phyloP scores from a whole-genome alignment of 1,284 basidiomycete species.

The Athelia sp. region DNA sequence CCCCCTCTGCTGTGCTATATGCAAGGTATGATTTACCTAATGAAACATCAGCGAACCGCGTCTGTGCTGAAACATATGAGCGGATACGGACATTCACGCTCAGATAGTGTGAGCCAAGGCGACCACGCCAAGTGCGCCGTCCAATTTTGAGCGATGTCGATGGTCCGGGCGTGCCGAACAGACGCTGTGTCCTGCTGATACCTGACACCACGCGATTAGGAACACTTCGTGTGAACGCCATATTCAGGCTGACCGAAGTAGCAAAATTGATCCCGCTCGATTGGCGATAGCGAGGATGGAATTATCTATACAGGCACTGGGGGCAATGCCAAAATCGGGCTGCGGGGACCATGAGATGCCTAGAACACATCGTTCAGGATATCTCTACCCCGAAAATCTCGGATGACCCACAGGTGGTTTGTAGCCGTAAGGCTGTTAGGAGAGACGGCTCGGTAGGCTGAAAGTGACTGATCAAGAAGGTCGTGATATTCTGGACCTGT shows the following conservation, averaged over 20 bases:
- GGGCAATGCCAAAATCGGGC: constrained; percentile 47
- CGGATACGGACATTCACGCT: background rate
- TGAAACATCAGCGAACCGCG: background rate
- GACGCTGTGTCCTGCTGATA: constrained; percentile 6
- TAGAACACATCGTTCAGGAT: constrained; percentile 18
- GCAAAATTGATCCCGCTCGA: constrained; percentile 53
- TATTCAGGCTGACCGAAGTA: constrained; percentile 44
- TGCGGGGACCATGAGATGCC: constrained; percentile 66
- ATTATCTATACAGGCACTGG: constrained; percentile 60
- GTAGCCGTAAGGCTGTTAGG: constrained; percentile 29
- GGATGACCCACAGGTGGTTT: constrained; percentile 35
- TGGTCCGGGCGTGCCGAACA: constrained; percentile 26
- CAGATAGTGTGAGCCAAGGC: constrained; percentile 33
- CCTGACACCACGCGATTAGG: too few species aligned
- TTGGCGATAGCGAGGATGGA: constrained; percentile 68
- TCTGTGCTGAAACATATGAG: background rate
- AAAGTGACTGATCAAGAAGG: constrained; percentile 32
- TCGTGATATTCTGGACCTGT: constrained; percentile 43
- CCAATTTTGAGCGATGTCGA: constrained; percentile 41
- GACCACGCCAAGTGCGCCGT: constrained; percentile 56
- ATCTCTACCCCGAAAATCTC: constrained; percentile 1
- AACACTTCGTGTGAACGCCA: background rate
- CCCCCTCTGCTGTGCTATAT: constrained; percentile 55
- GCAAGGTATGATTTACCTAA: constrained; percentile 55
- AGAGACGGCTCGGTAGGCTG: constrained; percentile 10